Evolutionary conservation across 495 filamentous ascomycete genomes (phyloP).

Genomic region (Alectoria sarmentosa): DNA sequence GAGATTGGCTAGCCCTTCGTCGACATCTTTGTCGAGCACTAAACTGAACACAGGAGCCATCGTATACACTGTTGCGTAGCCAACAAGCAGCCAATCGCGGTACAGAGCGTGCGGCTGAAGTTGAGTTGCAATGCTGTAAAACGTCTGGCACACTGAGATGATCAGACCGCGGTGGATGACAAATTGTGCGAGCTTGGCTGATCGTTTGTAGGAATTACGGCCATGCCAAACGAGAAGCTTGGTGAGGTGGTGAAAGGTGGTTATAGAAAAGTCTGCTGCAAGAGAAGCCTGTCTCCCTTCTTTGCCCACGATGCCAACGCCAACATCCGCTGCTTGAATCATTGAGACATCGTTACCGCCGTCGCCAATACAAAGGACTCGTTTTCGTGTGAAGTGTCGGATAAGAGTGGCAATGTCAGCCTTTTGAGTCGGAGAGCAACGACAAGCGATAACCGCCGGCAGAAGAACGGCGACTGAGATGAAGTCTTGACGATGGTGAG

Average conservation of each 20-base stretch:
- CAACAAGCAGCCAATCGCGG: constrained; percentile 94
- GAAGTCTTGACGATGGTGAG: constrained; percentile 73
- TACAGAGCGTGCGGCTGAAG: constrained; percentile 94
- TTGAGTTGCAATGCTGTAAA: constrained; percentile 86
- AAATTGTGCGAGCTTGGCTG: constrained; percentile 92
- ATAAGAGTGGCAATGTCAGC: constrained; percentile 89
- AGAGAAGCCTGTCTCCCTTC: constrained; percentile 92
- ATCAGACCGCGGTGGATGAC: constrained; percentile 97
- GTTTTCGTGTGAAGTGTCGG: constrained; percentile 83
- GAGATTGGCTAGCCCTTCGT: constrained; percentile 83
- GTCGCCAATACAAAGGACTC: constrained; percentile 94
- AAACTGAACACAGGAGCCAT: constrained; percentile 90
- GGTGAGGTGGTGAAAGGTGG: constrained; percentile 91
- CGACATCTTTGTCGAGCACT: constrained; percentile 93
- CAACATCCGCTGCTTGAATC: constrained; percentile 98
- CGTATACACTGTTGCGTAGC: constrained; percentile 95
- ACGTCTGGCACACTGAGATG: constrained; percentile 90
- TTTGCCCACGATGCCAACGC: constrained; percentile 96
- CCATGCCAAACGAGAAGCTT: constrained; percentile 98
- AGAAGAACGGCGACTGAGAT: constrained; percentile 81
- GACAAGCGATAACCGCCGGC: constrained; percentile 90
- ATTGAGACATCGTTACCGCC: constrained; percentile 98
- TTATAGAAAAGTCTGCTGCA: constrained; percentile 92
- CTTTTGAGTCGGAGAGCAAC: constrained; percentile 96
- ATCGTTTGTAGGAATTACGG: constrained; percentile 91